Percentiles rank a stretch among this genome's conserved stretches.
Conservation (phyloP, 2,329 filamentous ascomycete species). For the Cryphonectria carpinicola region DNA sequence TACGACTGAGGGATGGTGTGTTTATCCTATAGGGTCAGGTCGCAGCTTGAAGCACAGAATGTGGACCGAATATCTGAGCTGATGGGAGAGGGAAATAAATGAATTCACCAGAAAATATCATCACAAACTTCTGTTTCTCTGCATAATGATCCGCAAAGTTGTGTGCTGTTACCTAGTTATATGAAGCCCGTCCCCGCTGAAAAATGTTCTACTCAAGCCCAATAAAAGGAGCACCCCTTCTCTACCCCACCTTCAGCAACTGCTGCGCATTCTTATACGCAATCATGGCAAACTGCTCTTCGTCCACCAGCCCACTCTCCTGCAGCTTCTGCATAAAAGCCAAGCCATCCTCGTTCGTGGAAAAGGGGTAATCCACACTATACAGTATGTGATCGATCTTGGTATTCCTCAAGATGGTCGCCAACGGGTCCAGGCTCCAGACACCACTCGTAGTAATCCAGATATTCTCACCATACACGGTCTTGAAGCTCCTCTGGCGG, state of each 20-base stretch:
- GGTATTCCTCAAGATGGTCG: slow-evolving; percentile 2
- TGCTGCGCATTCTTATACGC: slow-evolving; percentile 11
- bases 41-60: neutral
- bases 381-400: slow-evolving; percentile 12
- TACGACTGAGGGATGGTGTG: neutral
- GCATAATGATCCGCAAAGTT: neutral
- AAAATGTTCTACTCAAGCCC: too few relatives aligned
- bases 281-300: slow-evolving; percentile 14
- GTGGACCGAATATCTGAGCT: neutral
- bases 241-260: neutral
- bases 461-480: slow-evolving; percentile 1
- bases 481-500: neutral
- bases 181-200: neutral
- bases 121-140: neutral
- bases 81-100: neutral
- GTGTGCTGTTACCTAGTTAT: neutral
- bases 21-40: neutral
- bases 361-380: slow-evolving; percentile 14
- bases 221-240: neutral
- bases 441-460: slow-evolving; percentile 10
- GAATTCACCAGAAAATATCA: neutral
- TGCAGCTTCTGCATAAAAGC: slow-evolving; percentile 3
- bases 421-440: slow-evolving; percentile 1
- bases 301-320: slow-evolving; percentile 10
- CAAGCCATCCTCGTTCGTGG: slow-evolving; percentile 7